These are phyloP conservation scores for Salix koriyanagi DNA, from an alignment of 345 rosid genomes.

Conservation along the genomic window DNA sequence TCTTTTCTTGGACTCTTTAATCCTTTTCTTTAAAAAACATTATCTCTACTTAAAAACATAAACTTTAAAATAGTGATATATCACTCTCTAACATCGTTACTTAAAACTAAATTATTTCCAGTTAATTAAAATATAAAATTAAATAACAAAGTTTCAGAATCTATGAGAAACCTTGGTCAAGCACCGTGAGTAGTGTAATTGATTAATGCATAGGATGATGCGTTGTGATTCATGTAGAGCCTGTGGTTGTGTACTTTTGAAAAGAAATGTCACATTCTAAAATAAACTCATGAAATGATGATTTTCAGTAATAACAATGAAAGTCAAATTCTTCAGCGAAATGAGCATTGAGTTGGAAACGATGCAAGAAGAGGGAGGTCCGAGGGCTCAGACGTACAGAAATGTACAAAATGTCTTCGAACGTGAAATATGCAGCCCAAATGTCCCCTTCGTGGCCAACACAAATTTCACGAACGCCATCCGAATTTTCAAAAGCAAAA, in stretches of 20 bases:
- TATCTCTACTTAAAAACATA: too few relatives aligned
- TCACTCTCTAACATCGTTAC: too few relatives aligned
- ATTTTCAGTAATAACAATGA: not conserved
- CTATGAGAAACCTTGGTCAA: not conserved
- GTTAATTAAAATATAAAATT: not conserved
- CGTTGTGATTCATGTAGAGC: too few relatives aligned
- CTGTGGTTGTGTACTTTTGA: too few relatives aligned
- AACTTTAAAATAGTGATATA: too few relatives aligned
- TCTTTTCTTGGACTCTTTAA: not conserved
- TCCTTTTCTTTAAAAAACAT: too few relatives aligned
- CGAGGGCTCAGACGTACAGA: constrained; percentile 3
- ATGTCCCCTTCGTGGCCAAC: constrained; percentile 38
- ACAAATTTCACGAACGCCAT: constrained; percentile 21
- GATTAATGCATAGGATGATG: not conserved
- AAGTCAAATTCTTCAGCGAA: constrained; percentile 6
- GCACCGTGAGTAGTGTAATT: not conserved
- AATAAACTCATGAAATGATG: not conserved
- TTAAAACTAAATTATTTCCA: not conserved
- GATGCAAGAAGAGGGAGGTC: constrained; percentile 22
- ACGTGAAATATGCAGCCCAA: constrained; percentile 24
- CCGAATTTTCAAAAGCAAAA: constrained; percentile 20
- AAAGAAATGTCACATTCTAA: too few relatives aligned
- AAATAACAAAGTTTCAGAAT: not conserved
- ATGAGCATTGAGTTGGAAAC: constrained; percentile 2
- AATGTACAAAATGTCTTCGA: constrained; percentile 27